Evolutionary conservation across 2,329 filamentous ascomycete genomes (phyloP).

Genomic region (Cladosporium halotolerans): DNA sequence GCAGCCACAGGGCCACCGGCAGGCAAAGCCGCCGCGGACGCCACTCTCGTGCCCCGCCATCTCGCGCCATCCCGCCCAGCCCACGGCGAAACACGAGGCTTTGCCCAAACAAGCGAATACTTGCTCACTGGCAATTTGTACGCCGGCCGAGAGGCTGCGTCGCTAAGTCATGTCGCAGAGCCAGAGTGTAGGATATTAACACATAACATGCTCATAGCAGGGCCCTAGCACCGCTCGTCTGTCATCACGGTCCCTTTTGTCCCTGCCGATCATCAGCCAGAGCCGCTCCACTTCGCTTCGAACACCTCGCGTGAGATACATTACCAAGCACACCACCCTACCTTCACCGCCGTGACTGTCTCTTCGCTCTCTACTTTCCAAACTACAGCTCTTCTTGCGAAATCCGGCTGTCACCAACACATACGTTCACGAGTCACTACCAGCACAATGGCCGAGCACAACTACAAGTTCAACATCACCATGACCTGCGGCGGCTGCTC

Average conservation of each 20-base stretch:
- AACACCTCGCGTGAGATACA: not conserved
- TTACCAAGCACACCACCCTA: not conserved
- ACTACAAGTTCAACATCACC: constrained; percentile 88
- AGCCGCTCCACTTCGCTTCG: not conserved
- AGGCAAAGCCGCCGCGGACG: too few relatives aligned
- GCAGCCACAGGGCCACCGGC: too few relatives aligned
- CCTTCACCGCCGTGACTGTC: not conserved
- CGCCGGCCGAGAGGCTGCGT: too few relatives aligned
- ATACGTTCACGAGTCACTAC: not conserved
- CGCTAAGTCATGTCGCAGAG: too few relatives aligned
- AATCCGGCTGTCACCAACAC: not conserved
- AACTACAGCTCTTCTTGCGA: not conserved
- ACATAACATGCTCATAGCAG: too few relatives aligned
- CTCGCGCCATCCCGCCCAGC: too few relatives aligned
- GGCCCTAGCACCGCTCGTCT: not conserved
- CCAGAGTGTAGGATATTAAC: too few relatives aligned
- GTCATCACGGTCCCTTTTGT: not conserved
- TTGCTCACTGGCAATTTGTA: too few relatives aligned
- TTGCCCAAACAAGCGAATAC: too few relatives aligned
- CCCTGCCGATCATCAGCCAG: not conserved
- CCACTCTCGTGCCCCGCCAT: too few relatives aligned
- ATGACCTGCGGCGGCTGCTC: constrained; percentile 98
- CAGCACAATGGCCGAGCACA: constrained; percentile 66
- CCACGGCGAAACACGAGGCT: too few relatives aligned
- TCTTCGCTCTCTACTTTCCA: not conserved